A percentile compares a stretch with the other conserved stretches of the same genome.
Conservation (phyloP, 164 flowering plant species). For the Echeveria elegans region DNA sequence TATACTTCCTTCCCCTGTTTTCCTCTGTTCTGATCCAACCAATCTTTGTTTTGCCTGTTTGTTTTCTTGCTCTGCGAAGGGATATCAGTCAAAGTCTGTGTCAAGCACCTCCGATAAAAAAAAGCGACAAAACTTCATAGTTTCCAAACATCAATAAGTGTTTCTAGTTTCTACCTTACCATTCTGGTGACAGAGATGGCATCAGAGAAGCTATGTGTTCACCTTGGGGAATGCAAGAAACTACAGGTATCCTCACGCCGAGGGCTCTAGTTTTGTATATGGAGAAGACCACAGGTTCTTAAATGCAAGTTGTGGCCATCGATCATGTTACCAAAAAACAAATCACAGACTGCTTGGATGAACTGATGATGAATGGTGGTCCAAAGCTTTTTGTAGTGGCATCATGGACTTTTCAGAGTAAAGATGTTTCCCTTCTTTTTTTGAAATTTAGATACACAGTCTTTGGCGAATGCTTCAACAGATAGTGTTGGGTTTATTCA, state of each 20-base stretch:
- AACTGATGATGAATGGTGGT: neutral
- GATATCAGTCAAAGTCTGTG: neutral
- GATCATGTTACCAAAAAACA: neutral
- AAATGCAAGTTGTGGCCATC: neutral
- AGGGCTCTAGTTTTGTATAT: neutral
- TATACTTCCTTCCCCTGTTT: neutral
- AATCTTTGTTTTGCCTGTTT: neutral
- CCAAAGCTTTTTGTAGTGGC: neutral
- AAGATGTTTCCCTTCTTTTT: neutral
- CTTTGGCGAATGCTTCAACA: neutral
- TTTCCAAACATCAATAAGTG: neutral
- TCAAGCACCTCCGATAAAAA: neutral
- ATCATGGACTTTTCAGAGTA: neutral
- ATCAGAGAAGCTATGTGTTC: neutral
- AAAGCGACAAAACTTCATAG: neutral
- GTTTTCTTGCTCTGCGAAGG: neutral
- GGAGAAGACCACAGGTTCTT: neutral
- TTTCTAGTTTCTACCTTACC: neutral
- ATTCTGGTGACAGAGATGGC: conserved; percentile 1
- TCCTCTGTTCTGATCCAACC: conserved; percentile 3
- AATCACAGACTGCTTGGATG: conserved; percentile 1
- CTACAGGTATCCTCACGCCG: neutral
- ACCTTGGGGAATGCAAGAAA: neutral
- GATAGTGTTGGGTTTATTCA: neutral
- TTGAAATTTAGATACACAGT: neutral